These are phyloP conservation scores for Alternaria novae-zelandiae DNA, from an alignment of 2,329 filamentous ascomycete species.

Conservation along the genomic window DNA sequence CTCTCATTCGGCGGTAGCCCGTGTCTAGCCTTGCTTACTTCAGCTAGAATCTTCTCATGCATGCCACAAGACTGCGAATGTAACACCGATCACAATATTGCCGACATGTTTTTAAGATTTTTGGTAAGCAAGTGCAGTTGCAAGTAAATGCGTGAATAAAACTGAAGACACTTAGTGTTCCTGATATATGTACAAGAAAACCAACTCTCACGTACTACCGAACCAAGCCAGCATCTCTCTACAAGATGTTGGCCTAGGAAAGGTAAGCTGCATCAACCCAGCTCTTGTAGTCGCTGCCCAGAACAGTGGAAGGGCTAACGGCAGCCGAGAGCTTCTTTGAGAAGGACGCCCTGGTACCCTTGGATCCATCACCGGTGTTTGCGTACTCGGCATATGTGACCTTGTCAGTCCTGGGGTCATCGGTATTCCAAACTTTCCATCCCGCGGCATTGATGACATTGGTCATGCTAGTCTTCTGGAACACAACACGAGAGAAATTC, in stretches of 20 bases:
- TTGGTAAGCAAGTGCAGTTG: not conserved
- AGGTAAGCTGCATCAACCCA: conserved; percentile 45
- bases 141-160: not conserved
- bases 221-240: not conserved
- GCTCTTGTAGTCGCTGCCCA: conserved; percentile 48
- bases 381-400: conserved; percentile 65
- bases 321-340: conserved; percentile 50
- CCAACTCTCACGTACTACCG: not conserved
- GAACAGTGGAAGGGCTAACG: conserved; percentile 53
- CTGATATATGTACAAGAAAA: not conserved
- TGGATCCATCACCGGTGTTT: conserved; percentile 64
- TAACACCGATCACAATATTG: not conserved
- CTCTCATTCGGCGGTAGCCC: not conserved
- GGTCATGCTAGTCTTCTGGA: conserved; percentile 60
- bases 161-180: not conserved
- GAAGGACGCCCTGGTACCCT: conserved; percentile 61
- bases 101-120: not conserved
- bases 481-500: conserved; percentile 58
- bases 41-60: not conserved
- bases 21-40: conserved; percentile 3
- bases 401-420: conserved; percentile 57
- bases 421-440: conserved; percentile 63
- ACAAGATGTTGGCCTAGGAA: conserved; percentile 13
- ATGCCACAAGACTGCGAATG: not conserved
- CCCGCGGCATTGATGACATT: conserved; percentile 65